Base-by-base conservation (phyloP, 768 basidiomycete genomes). In the Hericium alpestre region DNA sequence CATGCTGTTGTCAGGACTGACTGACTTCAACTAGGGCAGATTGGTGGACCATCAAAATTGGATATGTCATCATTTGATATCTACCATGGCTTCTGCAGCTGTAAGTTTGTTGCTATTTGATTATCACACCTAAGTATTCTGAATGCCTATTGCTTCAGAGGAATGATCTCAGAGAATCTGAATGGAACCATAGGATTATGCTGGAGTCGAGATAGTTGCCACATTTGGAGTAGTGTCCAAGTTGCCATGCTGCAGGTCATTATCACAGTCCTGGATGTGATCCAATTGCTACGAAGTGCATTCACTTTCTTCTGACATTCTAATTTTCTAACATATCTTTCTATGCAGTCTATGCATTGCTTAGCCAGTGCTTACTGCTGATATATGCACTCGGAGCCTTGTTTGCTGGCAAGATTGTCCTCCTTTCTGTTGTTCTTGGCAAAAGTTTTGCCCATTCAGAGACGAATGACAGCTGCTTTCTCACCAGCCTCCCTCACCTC, bases 211-310 rank as follows among this genome's bases (percentile, higher is more conserved):
- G 43, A n/a, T 1, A 58, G 63, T n/a, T 67, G 66, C 50, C 58
- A 39, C 8, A 43, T 47, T 3, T 67, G 66, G 66, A 56, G 61
- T 20, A 52, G n/a, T n/a, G n/a, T n/a, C n/a, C n/a, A n/a, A n/a
- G n/a, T n/a, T n/a, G n/a, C n/a, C n/a, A n/a, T n/a, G 58, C 40
- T 65, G 12, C 66, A 67, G 32, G 18, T 65, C n/a, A 60, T 67
- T 51, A 56, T 67, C 46, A 63, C 66, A 1, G 60, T 61, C 2
- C 65, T 67, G 5, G 66, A 67, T 41, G 57, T 61, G 41, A 63
- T 67, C 25, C 62, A 65, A 20, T 58, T 67, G 18, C 62, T 59
- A 8, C 62, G 66, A 10, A 64, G 66, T 65, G 32, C 20, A 63
- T 49, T 11, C 22, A 25, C n/a, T 50, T 38, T 0, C 4, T 7